These are phyloP conservation scores for Leucoagaricus sp. DNA, from an alignment of 1,284 basidiomycete genomes.

Conservation along the genomic window DNA sequence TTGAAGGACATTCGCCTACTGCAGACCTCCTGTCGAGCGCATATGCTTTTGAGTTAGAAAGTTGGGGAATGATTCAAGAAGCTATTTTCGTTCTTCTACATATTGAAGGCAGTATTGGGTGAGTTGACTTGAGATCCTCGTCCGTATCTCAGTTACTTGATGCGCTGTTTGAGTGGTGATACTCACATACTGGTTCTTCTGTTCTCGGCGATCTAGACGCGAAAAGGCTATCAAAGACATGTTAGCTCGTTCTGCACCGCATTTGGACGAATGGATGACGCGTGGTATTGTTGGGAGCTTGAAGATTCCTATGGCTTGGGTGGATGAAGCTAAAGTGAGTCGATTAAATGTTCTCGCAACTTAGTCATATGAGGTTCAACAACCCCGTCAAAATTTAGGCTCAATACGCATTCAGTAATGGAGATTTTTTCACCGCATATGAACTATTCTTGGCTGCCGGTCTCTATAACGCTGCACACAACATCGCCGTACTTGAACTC, in stretches of 20 bases:
- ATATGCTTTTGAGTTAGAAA: constrained; percentile 90
- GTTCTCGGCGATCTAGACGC: constrained; percentile 48
- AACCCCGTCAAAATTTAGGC: too few relatives aligned
- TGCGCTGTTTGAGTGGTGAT: too few relatives aligned
- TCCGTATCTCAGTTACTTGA: background rate
- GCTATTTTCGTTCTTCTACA: constrained; percentile 91
- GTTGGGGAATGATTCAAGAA: constrained; percentile 80
- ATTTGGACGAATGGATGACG: constrained; percentile 69
- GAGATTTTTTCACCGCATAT: constrained; percentile 78
- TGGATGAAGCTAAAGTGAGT: constrained; percentile 82
- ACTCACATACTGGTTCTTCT: constrained; percentile 14
- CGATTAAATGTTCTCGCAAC: background rate
- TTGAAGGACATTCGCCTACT: constrained; percentile 76
- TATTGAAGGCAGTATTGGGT: constrained; percentile 81
- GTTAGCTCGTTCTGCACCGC: constrained; percentile 72
- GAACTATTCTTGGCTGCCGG: constrained; percentile 75
- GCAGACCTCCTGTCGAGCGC: constrained; percentile 83
- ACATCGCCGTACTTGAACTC: constrained; percentile 79
- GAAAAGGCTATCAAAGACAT: constrained; percentile 82
- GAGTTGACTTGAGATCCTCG: constrained; percentile 32
- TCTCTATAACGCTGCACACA: constrained; percentile 76
- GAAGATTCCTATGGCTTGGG: constrained; percentile 83
- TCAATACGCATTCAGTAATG: constrained; percentile 59
- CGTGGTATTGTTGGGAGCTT: constrained; percentile 77
- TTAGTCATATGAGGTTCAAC: too few relatives aligned